Evolutionary conservation across 805 yeast species (phyloP).

Genomic region (Tetrapisispora arboricola): DNA sequence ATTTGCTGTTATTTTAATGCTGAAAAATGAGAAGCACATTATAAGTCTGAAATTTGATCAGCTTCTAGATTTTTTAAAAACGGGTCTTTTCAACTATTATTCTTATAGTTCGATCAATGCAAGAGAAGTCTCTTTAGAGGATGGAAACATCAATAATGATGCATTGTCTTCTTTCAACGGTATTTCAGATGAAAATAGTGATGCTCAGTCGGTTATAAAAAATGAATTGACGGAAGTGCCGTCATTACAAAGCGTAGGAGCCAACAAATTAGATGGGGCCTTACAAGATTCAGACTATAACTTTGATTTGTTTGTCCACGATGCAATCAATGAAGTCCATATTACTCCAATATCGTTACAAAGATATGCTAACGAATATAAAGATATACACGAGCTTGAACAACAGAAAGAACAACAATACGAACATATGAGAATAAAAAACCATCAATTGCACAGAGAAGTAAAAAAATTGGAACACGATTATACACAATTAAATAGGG

Average conservation of each 20-base stretch:
- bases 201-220: slow-evolving; percentile 10
- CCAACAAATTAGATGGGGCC: not conserved
- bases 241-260: slow-evolving; percentile 1
- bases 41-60: slow-evolving; percentile 63
- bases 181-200: not conserved
- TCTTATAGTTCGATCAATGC: slow-evolving; percentile 29
- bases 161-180: not conserved
- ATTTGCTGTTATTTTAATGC: slow-evolving; percentile 73
- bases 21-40: slow-evolving; percentile 51
- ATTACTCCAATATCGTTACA: slow-evolving; percentile 63
- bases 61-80: slow-evolving; percentile 67
- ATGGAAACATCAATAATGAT: too few relatives aligned
- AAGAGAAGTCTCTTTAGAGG: slow-evolving; percentile 1
- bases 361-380: slow-evolving; percentile 65
- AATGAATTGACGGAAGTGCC: slow-evolving; percentile 9
- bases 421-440: slow-evolving; percentile 53
- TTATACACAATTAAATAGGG: slow-evolving; percentile 59
- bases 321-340: slow-evolving; percentile 58
- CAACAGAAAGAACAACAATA: slow-evolving; percentile 51
- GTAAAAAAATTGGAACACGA: slow-evolving; percentile 63
- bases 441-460: slow-evolving; percentile 64
- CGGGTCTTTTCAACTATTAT: slow-evolving; percentile 64
- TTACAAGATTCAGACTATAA: slow-evolving; percentile 35
- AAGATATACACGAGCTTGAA: slow-evolving; percentile 60
- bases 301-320: slow-evolving; percentile 65